Base-by-base conservation (phyloP, 108 stramenopile genomes). In the Fistulifera pelliculosa region DNA sequence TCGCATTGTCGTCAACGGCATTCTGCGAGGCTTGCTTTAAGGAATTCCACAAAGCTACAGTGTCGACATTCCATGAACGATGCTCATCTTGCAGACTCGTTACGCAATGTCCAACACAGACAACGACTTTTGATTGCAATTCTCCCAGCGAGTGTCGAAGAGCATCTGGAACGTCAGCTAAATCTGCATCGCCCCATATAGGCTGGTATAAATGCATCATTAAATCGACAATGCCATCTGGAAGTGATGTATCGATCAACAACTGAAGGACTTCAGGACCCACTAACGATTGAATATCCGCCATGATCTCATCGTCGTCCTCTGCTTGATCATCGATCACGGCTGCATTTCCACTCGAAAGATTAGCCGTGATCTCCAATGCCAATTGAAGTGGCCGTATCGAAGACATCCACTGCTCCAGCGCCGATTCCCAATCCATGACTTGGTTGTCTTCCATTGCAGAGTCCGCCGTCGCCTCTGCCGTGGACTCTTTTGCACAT, bases 361-460 rank as follows among this genome's bases (percentile, higher is more conserved):
- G 45, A 56, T 87, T 87, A 23, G 81, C 76, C 1, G 72, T 45
- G 26, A 87, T 42, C 53, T 87, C 85, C 51, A 87, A 49, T 26
- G 76, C 68, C 50, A 87, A 47, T 58, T 78, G 71, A 11, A 54
- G 19, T 22, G 25, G 25, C 21, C 50, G 50, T n/a, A 51, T 51
- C 8, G 31, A 35, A 35, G 31, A 35, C 31, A 35, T 6, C 31
- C 31, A 35, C 3, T 35, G 31, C 6, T 35, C 31, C 44, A 45
- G 6, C 3, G 16, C 19, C 21, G 44, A 45, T 17, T 45, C 21
- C 19, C 21, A 45, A 21, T 45, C 44, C 16, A 45, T 17, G 19
- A 4, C 6, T 52, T 0, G 1, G 38, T 51, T 52, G 54, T 38
- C 56, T 27, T 53, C 27, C 44, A 45, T 45, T 28, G 0, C 26